Evolutionary conservation across 345 rosid genomes (phyloP).

Genomic region (Eucalyptus cladocalyx): DNA sequence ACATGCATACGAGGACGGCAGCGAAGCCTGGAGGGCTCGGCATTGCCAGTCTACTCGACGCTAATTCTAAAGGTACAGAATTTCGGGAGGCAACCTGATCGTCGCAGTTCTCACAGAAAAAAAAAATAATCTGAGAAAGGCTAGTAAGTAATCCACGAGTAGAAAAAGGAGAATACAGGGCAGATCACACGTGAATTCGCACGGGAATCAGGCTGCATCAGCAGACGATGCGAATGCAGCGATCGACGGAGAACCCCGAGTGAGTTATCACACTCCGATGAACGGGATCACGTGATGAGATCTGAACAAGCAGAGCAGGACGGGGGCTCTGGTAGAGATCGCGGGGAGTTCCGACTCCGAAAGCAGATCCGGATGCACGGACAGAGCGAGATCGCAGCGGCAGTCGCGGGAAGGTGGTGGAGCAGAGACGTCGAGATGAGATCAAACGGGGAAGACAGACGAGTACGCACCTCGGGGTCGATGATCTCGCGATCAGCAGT

Average conservation of each 20-base stretch:
- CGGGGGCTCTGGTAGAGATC: not conserved
- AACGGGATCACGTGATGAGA: not conserved
- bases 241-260: not conserved
- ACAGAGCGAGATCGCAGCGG: not conserved
- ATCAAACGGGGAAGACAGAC: not conserved
- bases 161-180: not conserved
- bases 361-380: not conserved
- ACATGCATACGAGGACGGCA: not conserved
- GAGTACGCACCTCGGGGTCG: not conserved
- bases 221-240: not conserved
- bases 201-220: not conserved
- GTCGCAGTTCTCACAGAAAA: not conserved
- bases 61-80: not conserved
- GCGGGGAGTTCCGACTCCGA: not conserved
- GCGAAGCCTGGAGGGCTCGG: not conserved
- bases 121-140: not conserved
- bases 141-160: not conserved
- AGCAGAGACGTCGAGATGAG: not conserved
- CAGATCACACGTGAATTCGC: not conserved
- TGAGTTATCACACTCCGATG: not conserved
- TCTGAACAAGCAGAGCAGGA: not conserved
- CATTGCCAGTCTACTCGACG: not conserved
- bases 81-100: not conserved
- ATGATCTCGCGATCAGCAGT: not conserved
- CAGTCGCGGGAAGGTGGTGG: not conserved